Evolutionary conservation across 257 asterid species (phyloP).

Genomic region (Dorcoceras hygrometricum): DNA sequence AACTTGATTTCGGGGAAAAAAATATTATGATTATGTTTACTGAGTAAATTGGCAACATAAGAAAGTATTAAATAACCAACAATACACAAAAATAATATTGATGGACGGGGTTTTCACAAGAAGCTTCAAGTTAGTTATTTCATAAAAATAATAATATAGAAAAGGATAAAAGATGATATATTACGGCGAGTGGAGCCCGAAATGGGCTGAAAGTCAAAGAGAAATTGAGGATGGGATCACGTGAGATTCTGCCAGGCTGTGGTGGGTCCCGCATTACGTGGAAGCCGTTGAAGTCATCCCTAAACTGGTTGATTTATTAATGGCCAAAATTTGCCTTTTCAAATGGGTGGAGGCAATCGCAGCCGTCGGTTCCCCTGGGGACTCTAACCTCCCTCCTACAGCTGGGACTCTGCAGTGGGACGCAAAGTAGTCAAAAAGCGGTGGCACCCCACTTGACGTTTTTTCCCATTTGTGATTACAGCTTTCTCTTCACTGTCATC

Average conservation of each 20-base stretch:
- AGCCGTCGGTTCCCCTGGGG: slow-evolving; percentile 28
- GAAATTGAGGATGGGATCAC: slow-evolving; percentile 40
- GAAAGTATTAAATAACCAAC: no score
- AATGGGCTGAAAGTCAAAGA: slow-evolving; percentile 34
- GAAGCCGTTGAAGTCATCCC: slow-evolving; percentile 46
- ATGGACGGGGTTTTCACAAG: no score
- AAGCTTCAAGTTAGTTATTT: no score
- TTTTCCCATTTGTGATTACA: slow-evolving; percentile 7
- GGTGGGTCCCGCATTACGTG: slow-evolving; percentile 43
- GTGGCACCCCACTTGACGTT: slow-evolving; percentile 26
- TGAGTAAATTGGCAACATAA: no score
- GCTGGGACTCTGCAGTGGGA: slow-evolving; percentile 31
- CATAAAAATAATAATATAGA: background rate
- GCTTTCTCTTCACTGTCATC: slow-evolving; percentile 34
- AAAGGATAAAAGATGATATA: slow-evolving; percentile 23
- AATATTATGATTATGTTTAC: no score
- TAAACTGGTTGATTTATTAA: slow-evolving; percentile 25
- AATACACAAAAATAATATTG: no score
- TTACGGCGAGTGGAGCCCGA: slow-evolving; percentile 36
- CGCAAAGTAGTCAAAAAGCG: slow-evolving; percentile 34
- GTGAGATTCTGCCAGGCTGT: slow-evolving; percentile 70
- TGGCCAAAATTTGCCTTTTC: slow-evolving; percentile 18
- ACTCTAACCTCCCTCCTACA: slow-evolving; percentile 19
- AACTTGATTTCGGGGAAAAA: no score
- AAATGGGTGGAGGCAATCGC: slow-evolving; percentile 17